phyloP scores from a whole-genome alignment of 2,329 filamentous ascomycete genomes.

The Trichoderma afroharzianum region DNA sequence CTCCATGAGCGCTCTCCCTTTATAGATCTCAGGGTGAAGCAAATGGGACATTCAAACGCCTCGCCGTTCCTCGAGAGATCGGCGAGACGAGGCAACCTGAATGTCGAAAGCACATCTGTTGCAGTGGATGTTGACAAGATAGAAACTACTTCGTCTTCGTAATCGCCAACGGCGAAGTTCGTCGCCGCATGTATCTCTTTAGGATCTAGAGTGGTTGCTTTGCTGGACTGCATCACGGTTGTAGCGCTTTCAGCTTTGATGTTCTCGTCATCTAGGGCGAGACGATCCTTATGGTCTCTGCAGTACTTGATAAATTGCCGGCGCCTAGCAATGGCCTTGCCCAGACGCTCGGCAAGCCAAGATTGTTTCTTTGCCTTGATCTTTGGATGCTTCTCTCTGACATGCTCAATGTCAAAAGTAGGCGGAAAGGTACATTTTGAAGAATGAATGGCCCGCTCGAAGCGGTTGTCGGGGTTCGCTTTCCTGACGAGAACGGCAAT shows the following conservation, averaged over 20 bases:
- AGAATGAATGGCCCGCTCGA: not conserved
- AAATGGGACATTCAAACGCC: not conserved
- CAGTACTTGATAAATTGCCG: not conserved
- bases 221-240: not conserved
- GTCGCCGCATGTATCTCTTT: not conserved
- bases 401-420: not conserved
- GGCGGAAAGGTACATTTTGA: not conserved
- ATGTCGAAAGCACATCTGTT: not conserved
- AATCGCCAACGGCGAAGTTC: not conserved
- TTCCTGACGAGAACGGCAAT: not conserved
- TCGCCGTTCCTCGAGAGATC: not conserved
- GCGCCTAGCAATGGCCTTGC: not conserved
- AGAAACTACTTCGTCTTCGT: not conserved
- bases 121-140: not conserved
- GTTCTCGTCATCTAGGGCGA: not conserved
- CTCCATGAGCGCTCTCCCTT: not conserved
- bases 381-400: not conserved
- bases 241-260: not conserved
- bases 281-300: not conserved
- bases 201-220: not conserved
- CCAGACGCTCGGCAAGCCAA: not conserved
- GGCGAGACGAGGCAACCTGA: not conserved
- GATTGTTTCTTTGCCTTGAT: not conserved
- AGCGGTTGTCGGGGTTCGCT: not conserved
- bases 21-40: not conserved